These are phyloP conservation scores for Colletotrichum melonis DNA, from an alignment of 2,329 filamentous ascomycete species.

Conservation along the genomic window DNA sequence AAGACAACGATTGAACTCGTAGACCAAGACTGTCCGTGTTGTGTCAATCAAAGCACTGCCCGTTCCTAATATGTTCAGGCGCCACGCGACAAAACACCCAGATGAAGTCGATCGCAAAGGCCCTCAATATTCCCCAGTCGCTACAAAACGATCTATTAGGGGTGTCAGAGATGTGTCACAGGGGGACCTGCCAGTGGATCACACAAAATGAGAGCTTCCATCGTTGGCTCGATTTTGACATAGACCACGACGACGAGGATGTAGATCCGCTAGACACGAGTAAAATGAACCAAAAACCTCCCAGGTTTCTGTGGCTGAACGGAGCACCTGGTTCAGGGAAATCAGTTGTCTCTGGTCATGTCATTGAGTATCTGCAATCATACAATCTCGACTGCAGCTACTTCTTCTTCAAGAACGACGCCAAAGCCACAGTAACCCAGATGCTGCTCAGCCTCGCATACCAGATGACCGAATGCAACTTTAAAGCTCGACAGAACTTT, in stretches of 20 bases:
- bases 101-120: background rate
- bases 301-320: conserved; percentile 22
- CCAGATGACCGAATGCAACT: conserved; percentile 40
- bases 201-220: background rate
- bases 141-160: background rate
- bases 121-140: background rate
- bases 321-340: background rate
- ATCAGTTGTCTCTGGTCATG: background rate
- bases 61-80: background rate
- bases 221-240: background rate
- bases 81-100: background rate
- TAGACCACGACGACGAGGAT: background rate
- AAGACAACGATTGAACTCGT: conserved; percentile 38
- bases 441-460: conserved; percentile 38
- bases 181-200: background rate
- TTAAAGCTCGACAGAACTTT: conserved; percentile 36
- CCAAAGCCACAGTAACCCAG: conserved; percentile 33
- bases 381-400: background rate
- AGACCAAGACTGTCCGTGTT: conserved; percentile 2
- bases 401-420: conserved; percentile 33
- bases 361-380: background rate
- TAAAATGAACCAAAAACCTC: background rate
- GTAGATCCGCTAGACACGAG: background rate
- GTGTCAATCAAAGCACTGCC: background rate
- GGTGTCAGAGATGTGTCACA: background rate